phyloP scores from a whole-genome alignment of 495 filamentous ascomycete genomes.

The Hypoxylon perforatum region DNA sequence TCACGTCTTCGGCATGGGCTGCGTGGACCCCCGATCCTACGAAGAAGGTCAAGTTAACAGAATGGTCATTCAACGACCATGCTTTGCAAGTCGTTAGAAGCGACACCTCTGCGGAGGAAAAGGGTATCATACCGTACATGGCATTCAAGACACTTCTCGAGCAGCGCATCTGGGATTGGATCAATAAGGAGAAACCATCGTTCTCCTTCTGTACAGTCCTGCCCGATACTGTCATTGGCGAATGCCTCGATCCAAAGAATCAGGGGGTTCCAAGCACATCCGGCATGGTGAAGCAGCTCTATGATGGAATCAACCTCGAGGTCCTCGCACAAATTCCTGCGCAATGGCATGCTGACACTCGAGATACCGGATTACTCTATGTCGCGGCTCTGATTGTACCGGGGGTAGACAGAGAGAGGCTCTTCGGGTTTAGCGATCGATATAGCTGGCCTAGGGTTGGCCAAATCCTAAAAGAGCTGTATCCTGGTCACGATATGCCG shows the following conservation, averaged over 20 bases:
- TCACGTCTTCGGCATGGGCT: constrained; percentile 49
- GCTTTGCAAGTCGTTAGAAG: constrained; percentile 37
- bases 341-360: constrained; percentile 50
- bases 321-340: constrained; percentile 36
- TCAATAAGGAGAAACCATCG: constrained; percentile 39
- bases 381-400: constrained; percentile 46
- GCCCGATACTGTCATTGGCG: constrained; percentile 47
- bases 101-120: constrained; percentile 22
- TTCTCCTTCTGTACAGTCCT: constrained; percentile 50
- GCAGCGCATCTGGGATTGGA: constrained; percentile 51
- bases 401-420: constrained; percentile 44
- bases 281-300: constrained; percentile 49
- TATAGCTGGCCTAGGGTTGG: constrained; percentile 48
- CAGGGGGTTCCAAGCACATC: constrained; percentile 44
- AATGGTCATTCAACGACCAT: constrained; percentile 46
- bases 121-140: constrained; percentile 49
- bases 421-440: constrained; percentile 47
- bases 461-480: constrained; percentile 45
- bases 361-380: constrained; percentile 45
- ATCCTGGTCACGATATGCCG: constrained; percentile 42
- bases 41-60: constrained; percentile 36
- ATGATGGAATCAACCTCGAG: constrained; percentile 41
- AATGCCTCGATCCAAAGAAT: constrained; percentile 45
- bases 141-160: constrained; percentile 51
- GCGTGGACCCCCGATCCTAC: constrained; percentile 45